Evolutionary conservation across 352 stramenopile species (phyloP).

Genomic region (Aphanomyces invadans): DNA sequence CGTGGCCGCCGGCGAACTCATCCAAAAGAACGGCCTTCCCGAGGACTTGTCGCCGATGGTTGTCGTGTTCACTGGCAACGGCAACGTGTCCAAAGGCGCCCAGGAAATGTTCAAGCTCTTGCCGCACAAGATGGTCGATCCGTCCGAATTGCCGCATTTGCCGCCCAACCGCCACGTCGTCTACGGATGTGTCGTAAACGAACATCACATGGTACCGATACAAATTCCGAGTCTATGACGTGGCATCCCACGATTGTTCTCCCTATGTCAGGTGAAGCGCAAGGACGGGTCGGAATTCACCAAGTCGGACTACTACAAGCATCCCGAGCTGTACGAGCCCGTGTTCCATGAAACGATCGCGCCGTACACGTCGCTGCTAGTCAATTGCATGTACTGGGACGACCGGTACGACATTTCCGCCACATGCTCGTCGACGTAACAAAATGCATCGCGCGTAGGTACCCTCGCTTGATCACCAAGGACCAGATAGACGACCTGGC

Average conservation of each 20-base stretch:
- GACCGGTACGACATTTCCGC: slow-evolving; percentile 39
- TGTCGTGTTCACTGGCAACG: slow-evolving; percentile 91
- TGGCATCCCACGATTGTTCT: not conserved
- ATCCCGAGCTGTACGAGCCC: slow-evolving; percentile 85
- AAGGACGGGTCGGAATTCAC: slow-evolving; percentile 30
- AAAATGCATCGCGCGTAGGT: slow-evolving; percentile 25
- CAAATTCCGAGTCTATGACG: slow-evolving; percentile 18
- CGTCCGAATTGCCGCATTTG: slow-evolving; percentile 75
- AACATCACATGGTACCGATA: slow-evolving; percentile 57
- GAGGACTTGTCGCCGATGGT: slow-evolving; percentile 70
- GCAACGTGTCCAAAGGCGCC: slow-evolving; percentile 92
- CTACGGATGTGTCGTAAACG: slow-evolving; percentile 74
- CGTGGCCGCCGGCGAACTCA: slow-evolving; percentile 66
- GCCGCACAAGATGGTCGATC: slow-evolving; percentile 89
- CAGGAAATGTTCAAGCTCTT: slow-evolving; percentile 92
- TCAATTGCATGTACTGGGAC: slow-evolving; percentile 98
- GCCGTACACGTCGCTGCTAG: slow-evolving; percentile 87
- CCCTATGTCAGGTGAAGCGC: slow-evolving; percentile 5
- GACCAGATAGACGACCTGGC: slow-evolving; percentile 76
- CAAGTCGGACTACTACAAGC: slow-evolving; percentile 85
- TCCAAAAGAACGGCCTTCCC: slow-evolving; percentile 74
- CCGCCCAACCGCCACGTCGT: slow-evolving; percentile 49
- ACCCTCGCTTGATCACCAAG: slow-evolving; percentile 88
- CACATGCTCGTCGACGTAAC: not conserved
- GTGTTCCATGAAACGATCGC: slow-evolving; percentile 88